phyloP scores from a whole-genome alignment of 139 green algal genomes.

The Picochlorum sp. region DNA sequence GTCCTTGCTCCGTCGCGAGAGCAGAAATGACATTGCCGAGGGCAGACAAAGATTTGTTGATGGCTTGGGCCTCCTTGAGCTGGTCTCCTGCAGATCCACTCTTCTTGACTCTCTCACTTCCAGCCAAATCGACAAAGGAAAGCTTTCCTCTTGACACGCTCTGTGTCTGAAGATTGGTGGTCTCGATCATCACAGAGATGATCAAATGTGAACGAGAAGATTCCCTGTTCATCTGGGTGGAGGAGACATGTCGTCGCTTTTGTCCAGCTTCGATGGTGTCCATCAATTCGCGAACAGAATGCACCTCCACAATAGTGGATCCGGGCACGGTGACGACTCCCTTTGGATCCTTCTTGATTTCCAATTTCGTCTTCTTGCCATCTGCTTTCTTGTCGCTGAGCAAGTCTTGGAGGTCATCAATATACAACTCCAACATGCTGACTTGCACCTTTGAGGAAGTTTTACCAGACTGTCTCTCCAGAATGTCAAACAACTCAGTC shows the following conservation, averaged over 20 bases:
- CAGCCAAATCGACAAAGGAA: constrained; percentile 92
- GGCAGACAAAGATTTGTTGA: constrained; percentile 96
- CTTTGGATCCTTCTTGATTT: constrained; percentile 97
- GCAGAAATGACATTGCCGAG: constrained; percentile 94
- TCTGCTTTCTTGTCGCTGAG: constrained; percentile 35
- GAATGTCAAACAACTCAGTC: constrained; percentile 74
- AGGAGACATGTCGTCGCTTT: constrained; percentile 28
- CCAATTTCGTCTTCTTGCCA: constrained; percentile 51
- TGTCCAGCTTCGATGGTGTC: constrained; percentile 49
- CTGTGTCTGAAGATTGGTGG: constrained; percentile 93
- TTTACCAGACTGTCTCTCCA: constrained; percentile 70
- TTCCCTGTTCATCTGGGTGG: constrained; percentile 80
- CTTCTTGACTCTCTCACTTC: constrained; percentile 95
- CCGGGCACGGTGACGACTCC: constrained; percentile 87
- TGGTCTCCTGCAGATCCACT: constrained; percentile 73
- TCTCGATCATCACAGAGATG: constrained; percentile 84
- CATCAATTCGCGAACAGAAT: constrained; percentile 50
- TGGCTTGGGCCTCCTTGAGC: constrained; percentile 95
- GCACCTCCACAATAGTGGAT: constrained; percentile 56
- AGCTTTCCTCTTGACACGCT: constrained; percentile 81
- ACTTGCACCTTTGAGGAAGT: constrained; percentile 69
- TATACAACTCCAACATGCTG: constrained; percentile 98
- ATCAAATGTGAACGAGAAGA: constrained; percentile 88
- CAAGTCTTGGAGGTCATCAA: constrained; percentile 77
- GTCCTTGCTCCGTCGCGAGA: constrained; percentile 68